These are phyloP conservation scores for Aspergillus transmontanensis DNA, from an alignment of 2,329 filamentous ascomycete species.

Conservation along the genomic window DNA sequence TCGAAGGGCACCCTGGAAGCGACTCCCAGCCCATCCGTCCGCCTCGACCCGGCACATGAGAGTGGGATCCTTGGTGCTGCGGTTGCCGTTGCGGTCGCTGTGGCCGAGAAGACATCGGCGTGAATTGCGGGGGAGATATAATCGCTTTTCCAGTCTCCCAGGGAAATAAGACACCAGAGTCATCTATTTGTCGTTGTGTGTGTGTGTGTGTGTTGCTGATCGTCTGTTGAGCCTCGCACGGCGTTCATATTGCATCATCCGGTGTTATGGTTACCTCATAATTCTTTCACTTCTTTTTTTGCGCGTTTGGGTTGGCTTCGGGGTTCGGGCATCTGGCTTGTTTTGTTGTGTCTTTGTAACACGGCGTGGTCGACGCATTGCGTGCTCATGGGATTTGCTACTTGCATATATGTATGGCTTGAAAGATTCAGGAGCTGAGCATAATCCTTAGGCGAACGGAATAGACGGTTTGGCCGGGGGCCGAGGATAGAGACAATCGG, in stretches of 20 bases:
- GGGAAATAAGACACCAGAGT: conserved; percentile 5
- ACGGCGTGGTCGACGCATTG: conserved; percentile 10
- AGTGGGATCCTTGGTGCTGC: conserved; percentile 50
- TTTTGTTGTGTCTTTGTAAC: conserved; percentile 7
- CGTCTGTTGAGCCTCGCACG: neutral
- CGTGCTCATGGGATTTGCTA: conserved; percentile 8
- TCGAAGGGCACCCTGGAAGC: conserved; percentile 11
- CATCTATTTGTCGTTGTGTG: neutral
- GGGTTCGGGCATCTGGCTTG: neutral
- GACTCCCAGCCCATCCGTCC: conserved; percentile 32
- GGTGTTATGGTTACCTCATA: conserved; percentile 13
- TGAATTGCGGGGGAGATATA: neutral
- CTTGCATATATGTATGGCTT: neutral
- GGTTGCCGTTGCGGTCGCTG: conserved; percentile 49
- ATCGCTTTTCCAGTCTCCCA: neutral
- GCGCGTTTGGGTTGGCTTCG: conserved; percentile 5
- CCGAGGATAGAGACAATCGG: conserved; percentile 17
- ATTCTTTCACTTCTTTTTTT: neutral
- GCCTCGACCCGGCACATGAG: conserved; percentile 46
- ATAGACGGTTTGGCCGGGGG: conserved; percentile 20
- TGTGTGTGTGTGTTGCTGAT: neutral
- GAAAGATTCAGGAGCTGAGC: conserved; percentile 9
- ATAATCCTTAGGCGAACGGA: conserved; percentile 18
- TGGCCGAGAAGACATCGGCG: conserved; percentile 28
- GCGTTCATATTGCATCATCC: conserved; percentile 20